These are phyloP conservation scores for Candida suzukii DNA, from an alignment of 805 yeast genomes.

Conservation along the genomic window DNA sequence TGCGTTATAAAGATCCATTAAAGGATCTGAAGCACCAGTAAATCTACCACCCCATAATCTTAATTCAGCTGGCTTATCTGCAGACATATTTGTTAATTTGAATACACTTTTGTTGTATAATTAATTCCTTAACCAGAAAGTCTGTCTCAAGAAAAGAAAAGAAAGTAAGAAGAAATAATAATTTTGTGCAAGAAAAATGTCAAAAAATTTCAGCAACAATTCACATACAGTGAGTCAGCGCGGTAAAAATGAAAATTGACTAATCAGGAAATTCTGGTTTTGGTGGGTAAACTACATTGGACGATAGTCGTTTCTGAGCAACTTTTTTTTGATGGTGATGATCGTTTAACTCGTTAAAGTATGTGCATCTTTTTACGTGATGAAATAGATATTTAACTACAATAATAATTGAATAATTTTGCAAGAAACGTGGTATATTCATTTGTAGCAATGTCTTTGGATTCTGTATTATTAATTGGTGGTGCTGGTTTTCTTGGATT, in stretches of 20 bases:
- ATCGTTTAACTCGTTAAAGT: too few species aligned
- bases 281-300: too few species aligned
- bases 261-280: not conserved
- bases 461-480: slow-evolving; percentile 80
- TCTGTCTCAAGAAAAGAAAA: not conserved
- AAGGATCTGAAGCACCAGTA: slow-evolving; percentile 94
- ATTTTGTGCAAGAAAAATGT: not conserved
- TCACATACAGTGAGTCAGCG: not conserved
- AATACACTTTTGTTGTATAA: too few species aligned
- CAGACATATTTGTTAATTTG: not conserved
- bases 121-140: too few species aligned
- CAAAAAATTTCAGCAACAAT: not conserved
- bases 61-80: slow-evolving; percentile 45
- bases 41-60: slow-evolving; percentile 98
- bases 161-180: not conserved
- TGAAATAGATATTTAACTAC: too few species aligned
- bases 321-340: too few species aligned
- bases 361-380: too few species aligned
- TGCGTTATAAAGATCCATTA: slow-evolving; percentile 96
- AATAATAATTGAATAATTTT: too few species aligned
- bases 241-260: not conserved
- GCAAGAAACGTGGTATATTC: too few species aligned
- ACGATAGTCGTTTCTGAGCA: too few species aligned
- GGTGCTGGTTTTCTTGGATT: slow-evolving; percentile 94
- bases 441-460: slow-evolving; percentile 8